Base-by-base conservation (phyloP, 2,329 filamentous ascomycete genomes). In the Chaetomium globosum region DNA sequence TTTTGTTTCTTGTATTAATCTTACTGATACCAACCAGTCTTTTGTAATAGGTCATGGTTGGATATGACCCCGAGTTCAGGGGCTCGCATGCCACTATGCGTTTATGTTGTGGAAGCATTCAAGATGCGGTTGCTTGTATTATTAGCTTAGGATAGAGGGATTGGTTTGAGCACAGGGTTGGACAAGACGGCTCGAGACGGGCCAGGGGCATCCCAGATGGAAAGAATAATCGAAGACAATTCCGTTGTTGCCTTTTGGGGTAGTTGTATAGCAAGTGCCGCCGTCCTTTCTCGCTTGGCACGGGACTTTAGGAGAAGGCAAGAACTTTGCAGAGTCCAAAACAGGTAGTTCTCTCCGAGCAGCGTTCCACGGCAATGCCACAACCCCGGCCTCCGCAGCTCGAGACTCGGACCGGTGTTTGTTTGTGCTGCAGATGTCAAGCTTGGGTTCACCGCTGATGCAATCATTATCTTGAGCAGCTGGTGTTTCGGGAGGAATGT, bases 21-120 rank as follows among this genome's bases (percentile, higher is more conserved):
- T 39, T 12, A 43, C 26, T 39, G 58, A 60, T 60, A 53, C 48
- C 58, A 60, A 60, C 21, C 21, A n/a, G 28, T 12, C 28, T 51
- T 36, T 51, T 53, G 58, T 60, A 53, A 60, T 60, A 26, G 13
- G 13, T 28, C 33, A 31, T 30, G 30, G 30, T n/a, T 31, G 39
- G 39, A 21, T 16, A 53, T 39, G 54, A 23, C 36, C n/a, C 23
- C 19, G 13, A 30, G 1, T 30, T 30, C 36, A 48, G 36, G 23
- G 55, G 36, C 23, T 58, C 16, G 16, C n/a, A 46, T 23, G n/a
- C 23, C 30, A 13, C 30, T 3, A 21, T 55, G 53, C 30, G 26
- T 55, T 56, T 36, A 8, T 56, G 33, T 13, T 43, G 31, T n/a
- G n/a, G 21, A 43, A 16, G 54, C n/a, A 33, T 21, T 55, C 26